Percentiles rank a stretch among this genome's conserved stretches.
These are phyloP conservation scores for Conringia planisiliqua DNA, from an alignment of 345 rosid genomes.

Conservation along the genomic window DNA sequence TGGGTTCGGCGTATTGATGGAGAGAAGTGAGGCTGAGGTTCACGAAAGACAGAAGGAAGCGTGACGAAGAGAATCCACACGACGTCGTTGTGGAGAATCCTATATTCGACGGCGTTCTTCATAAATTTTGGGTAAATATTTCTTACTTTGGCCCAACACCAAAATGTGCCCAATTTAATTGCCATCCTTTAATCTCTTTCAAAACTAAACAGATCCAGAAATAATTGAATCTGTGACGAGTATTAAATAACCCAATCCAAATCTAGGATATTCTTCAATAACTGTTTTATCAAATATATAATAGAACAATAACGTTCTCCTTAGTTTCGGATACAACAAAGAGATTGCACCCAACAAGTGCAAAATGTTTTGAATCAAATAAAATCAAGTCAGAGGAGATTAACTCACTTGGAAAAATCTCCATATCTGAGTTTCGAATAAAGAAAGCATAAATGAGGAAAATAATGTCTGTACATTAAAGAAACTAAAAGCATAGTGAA, in stretches of 20 bases:
- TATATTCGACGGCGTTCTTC: neutral
- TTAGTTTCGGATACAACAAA: neutral
- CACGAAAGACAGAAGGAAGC: neutral
- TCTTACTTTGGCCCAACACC: neutral
- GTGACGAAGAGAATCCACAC: neutral
- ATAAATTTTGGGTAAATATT: neutral
- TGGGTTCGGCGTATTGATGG: slow-evolving; percentile 18
- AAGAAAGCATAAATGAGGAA: slow-evolving; percentile 16
- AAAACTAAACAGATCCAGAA: neutral
- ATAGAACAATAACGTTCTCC: neutral
- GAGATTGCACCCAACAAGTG: neutral
- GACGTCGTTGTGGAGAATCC: neutral
- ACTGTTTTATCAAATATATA: neutral
- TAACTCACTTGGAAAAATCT: slow-evolving; percentile 9
- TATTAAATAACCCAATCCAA: neutral
- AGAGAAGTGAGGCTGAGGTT: slow-evolving; percentile 24
- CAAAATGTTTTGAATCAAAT: slow-evolving; percentile 7
- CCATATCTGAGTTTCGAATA: slow-evolving; percentile 25
- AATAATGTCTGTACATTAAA: slow-evolving; percentile 29
- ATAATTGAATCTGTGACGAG: neutral
- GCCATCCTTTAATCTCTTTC: neutral
- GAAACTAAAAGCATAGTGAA: neutral
- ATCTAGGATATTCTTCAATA: neutral
- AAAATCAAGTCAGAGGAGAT: slow-evolving; percentile 23
- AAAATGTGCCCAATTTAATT: neutral